These are phyloP conservation scores for Parmelia sp. DNA, from an alignment of 495 filamentous ascomycete species.

Conservation along the genomic window DNA sequence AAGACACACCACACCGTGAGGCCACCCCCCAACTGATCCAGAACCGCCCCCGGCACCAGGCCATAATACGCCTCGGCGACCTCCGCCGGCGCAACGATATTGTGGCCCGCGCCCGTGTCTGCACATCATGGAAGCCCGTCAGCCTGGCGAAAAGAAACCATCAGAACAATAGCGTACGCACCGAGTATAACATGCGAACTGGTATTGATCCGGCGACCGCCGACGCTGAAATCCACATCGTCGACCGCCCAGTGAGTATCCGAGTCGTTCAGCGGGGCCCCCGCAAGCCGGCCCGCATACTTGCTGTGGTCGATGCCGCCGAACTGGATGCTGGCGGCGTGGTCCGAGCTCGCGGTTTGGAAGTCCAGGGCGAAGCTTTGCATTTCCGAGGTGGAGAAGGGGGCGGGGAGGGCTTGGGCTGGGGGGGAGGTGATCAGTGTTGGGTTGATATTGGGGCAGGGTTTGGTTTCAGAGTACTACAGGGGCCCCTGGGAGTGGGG, in stretches of 20 bases:
- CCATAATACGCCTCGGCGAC: not conserved
- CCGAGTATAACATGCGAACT: not conserved
- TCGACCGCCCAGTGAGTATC: not conserved
- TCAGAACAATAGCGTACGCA: too few species aligned
- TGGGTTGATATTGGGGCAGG: too few species aligned
- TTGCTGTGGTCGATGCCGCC: not conserved
- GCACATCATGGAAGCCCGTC: not conserved
- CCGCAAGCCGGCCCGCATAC: not conserved
- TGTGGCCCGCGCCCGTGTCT: conserved; percentile 1
- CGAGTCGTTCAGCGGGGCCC: not conserved
- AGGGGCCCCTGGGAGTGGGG: too few species aligned
- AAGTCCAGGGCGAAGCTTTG: conserved; percentile 3
- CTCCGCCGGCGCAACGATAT: not conserved
- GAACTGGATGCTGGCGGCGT: not conserved
- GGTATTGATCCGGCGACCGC: not conserved
- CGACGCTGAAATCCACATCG: not conserved
- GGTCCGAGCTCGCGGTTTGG: not conserved
- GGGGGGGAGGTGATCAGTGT: not conserved
- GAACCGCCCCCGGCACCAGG: not conserved
- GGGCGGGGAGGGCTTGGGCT: not conserved
- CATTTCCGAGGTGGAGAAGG: not conserved
- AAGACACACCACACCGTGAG: not conserved
- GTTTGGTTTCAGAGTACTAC: not conserved
- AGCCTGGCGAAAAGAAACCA: too few species aligned
- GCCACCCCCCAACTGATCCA: not conserved